A percentile compares a stretch with the other conserved stretches of the same genome.
Conservation (phyloP, 805 yeast species). For the Phaffomyces antillensis region DNA sequence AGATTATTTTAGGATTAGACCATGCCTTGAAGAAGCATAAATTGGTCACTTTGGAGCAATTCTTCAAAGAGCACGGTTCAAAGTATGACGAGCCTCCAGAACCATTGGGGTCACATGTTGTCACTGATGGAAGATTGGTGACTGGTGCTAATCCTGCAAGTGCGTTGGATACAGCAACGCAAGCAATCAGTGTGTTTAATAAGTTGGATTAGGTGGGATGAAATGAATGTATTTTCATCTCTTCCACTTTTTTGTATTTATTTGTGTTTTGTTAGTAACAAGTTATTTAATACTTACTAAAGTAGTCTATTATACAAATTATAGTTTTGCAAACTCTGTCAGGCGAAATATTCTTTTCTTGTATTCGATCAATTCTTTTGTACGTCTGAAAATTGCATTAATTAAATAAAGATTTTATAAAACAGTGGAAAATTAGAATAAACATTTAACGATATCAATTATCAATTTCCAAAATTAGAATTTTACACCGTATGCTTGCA, state of each 20-base stretch:
- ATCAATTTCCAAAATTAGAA: too few relatives aligned
- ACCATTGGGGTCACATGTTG: constrained; percentile 44
- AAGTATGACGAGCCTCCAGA: constrained; percentile 38
- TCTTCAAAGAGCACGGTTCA: constrained; percentile 36
- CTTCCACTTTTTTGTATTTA: neutral
- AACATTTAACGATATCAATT: too few relatives aligned
- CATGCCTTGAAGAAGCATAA: constrained; percentile 21
- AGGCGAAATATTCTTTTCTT: too few relatives aligned
- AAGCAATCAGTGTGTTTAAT: constrained; percentile 25
- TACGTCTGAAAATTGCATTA: too few relatives aligned
- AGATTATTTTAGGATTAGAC: constrained; percentile 24
- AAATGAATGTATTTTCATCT: neutral
- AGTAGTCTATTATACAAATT: too few relatives aligned
- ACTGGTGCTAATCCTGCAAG: constrained; percentile 65
- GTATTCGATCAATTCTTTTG: too few relatives aligned
- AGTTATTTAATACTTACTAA: too few relatives aligned
- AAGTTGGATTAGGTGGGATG: neutral
- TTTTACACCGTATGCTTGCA: too few relatives aligned
- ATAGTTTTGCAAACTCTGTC: too few relatives aligned
- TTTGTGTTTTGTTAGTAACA: too few relatives aligned
- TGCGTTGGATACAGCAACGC: constrained; percentile 42
- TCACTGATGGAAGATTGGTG: constrained; percentile 50
- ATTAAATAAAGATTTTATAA: too few relatives aligned
- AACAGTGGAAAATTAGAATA: too few relatives aligned
- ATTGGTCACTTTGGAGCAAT: constrained; percentile 31